Evolutionary conservation across 441 rosid species (phyloP).

Genomic region (Croton laevigatus): DNA sequence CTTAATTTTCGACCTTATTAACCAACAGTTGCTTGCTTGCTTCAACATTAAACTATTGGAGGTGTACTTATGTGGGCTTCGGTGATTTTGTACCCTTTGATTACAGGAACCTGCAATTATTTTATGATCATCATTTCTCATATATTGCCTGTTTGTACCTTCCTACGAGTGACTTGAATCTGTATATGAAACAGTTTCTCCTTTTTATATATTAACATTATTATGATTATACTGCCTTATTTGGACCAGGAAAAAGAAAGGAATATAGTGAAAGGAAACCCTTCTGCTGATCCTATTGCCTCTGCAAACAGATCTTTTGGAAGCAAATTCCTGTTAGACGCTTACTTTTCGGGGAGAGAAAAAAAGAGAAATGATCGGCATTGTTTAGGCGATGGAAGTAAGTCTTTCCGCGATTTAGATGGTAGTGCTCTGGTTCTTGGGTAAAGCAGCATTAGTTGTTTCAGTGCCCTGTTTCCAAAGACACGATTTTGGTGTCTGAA

Average conservation of each 20-base stretch:
- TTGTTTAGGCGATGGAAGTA: no score
- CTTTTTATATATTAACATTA: neutral
- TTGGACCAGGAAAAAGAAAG: conserved; percentile 1
- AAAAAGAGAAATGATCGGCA: neutral
- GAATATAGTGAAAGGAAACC: neutral
- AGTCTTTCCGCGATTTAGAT: neutral
- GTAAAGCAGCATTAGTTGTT: no score
- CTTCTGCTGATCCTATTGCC: neutral
- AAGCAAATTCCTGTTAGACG: neutral
- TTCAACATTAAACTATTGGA: no score
- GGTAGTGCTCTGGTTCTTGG: no score
- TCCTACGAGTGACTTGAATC: conserved; percentile 3
- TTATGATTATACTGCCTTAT: neutral
- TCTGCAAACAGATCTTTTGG: neutral
- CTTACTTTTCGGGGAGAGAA: no score
- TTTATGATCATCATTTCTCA: neutral
- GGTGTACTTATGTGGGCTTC: neutral
- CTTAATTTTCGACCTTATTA: no score
- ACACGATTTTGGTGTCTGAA: no score
- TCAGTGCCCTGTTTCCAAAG: no score
- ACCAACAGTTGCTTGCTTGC: no score
- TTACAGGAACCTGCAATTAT: neutral
- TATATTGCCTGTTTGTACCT: neutral
- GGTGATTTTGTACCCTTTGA: neutral
- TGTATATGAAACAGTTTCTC: neutral